Evolutionary conservation across 441 rosid species (phyloP).

Genomic region (Adansonia rubrostipa): DNA sequence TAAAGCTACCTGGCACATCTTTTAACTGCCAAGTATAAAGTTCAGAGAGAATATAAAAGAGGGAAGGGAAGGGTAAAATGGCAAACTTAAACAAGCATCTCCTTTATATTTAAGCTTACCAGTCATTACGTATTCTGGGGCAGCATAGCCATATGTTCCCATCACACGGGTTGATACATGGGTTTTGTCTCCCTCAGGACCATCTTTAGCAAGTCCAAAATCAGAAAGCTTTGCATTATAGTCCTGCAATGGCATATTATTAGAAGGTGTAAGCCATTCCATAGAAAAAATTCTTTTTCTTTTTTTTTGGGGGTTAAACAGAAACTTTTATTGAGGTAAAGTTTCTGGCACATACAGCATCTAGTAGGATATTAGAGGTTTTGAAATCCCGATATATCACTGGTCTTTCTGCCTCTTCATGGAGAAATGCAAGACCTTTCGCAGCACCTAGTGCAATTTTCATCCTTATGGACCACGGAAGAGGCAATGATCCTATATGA

Average conservation of each 20-base stretch:
- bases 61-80: not conserved
- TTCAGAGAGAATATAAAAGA: not conserved
- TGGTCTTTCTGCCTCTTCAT: constrained; percentile 89
- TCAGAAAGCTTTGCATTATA: constrained; percentile 92
- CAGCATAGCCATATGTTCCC: constrained; percentile 96
- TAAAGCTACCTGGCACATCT: not conserved
- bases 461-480: constrained; percentile 93
- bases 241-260: constrained; percentile 55
- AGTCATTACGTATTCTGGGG: constrained; percentile 94
- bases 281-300: not conserved
- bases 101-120: constrained; percentile 48
- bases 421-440: constrained; percentile 89
- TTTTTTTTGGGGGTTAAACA: not conserved
- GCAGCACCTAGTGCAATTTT: constrained; percentile 94
- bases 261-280: constrained; percentile 23
- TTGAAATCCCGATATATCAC: constrained; percentile 95
- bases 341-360: constrained; percentile 57
- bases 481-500: constrained; percentile 78
- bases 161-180: constrained; percentile 94
- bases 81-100: constrained; percentile 13
- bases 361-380: constrained; percentile 86
- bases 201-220: constrained; percentile 95
- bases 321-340: not conserved
- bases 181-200: constrained; percentile 92
- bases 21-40: not conserved